Conservation (phyloP, 2,329 filamentous ascomycete species). For the Chrysoporthe austroafricana region DNA sequence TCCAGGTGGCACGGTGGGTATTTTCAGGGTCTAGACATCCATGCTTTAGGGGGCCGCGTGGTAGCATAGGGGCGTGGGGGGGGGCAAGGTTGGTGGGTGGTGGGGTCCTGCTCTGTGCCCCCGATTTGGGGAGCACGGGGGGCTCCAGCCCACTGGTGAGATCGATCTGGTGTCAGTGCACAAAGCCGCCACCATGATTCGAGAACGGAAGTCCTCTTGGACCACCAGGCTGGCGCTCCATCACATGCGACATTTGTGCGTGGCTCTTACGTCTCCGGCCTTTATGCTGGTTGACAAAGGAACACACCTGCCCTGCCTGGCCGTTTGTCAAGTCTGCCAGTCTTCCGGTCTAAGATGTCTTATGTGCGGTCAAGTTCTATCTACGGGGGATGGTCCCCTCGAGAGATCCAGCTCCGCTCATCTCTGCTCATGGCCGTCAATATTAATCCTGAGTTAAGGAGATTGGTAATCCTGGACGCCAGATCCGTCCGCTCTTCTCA, state of each 20-base stretch:
- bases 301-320: not conserved
- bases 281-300: not conserved
- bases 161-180: not conserved
- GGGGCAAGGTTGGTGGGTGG: not conserved
- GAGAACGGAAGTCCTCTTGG: not conserved
- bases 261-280: not conserved
- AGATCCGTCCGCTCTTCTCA: not conserved
- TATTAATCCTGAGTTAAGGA: not conserved
- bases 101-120: too few relatives aligned
- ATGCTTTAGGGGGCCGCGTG: not conserved
- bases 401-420: too few relatives aligned
- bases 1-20: not conserved
- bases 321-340: not conserved
- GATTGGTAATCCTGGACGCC: not conserved
- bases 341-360: not conserved
- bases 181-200: not conserved
- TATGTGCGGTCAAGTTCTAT: not conserved
- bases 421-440: not conserved
- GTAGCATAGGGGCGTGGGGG: not conserved
- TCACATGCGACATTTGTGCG: conserved; percentile 11
- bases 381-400: not conserved
- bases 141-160: not conserved
- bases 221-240: not conserved
- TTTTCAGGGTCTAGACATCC: not conserved
- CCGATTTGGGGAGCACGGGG: too few relatives aligned